Percentiles rank a stretch among this genome's conserved stretches.
Evolutionary conservation across 106 monocot genomes (phyloP).

Genomic region (Allium sativum): DNA sequence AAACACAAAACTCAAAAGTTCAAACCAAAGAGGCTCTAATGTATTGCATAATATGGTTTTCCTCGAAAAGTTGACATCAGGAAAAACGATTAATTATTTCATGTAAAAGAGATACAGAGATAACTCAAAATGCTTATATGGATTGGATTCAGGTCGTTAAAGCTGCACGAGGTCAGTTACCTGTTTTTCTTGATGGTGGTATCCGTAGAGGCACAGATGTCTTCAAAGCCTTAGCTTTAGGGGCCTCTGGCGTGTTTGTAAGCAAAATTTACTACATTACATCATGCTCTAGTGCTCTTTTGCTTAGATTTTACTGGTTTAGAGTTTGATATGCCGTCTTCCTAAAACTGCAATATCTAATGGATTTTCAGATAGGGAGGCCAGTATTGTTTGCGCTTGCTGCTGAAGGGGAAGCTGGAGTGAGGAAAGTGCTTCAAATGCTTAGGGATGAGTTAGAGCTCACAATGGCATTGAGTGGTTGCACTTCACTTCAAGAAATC

Average conservation of each 20-base stretch:
- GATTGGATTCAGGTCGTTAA: conserved; percentile 43
- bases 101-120: too few relatives aligned
- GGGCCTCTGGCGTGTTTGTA: conserved; percentile 85
- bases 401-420: conserved; percentile 76
- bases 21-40: too few relatives aligned
- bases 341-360: too few relatives aligned
- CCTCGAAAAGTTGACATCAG: too few relatives aligned
- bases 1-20: too few relatives aligned
- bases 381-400: conserved; percentile 82
- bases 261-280: conserved; percentile 16
- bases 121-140: too few relatives aligned
- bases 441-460: conserved; percentile 84
- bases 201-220: conserved; percentile 88
- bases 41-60: too few relatives aligned
- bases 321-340: too few relatives aligned
- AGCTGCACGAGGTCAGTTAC: conserved; percentile 43
- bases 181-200: conserved; percentile 78
- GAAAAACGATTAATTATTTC: too few relatives aligned
- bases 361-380: conserved; percentile 60
- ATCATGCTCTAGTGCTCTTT: too few relatives aligned
- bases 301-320: too few relatives aligned
- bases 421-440: conserved; percentile 80
- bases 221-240: conserved; percentile 88
- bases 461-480: conserved; percentile 83
- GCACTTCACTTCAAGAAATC: conserved; percentile 73